A percentile compares a stretch with the other conserved stretches of the same genome.
Evolutionary conservation across 2,329 filamentous ascomycete genomes (phyloP).

Genomic region (Raffaelea albimanens): DNA sequence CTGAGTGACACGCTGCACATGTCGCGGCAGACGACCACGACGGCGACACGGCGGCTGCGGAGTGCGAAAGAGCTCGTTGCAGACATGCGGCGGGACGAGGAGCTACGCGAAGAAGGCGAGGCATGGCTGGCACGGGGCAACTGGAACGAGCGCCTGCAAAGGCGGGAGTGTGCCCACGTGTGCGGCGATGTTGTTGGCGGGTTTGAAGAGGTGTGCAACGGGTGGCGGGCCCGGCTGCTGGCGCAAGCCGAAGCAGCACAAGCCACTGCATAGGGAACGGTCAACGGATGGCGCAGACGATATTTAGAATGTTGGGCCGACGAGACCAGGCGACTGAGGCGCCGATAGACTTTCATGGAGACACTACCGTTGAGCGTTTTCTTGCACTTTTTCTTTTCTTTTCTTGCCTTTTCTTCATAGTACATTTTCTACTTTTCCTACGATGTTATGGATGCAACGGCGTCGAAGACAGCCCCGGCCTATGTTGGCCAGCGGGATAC

Average conservation of each 20-base stretch:
- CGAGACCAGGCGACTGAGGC: too few species aligned
- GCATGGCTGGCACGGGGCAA: constrained; percentile 72
- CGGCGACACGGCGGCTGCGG: constrained; percentile 69
- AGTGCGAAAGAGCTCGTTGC: constrained; percentile 77
- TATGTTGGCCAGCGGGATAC: too few species aligned
- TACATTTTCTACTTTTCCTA: too few species aligned
- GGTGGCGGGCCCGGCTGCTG: constrained; percentile 69
- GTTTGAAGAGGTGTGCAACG: constrained; percentile 83
- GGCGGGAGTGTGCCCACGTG: constrained; percentile 71
- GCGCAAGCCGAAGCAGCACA: constrained; percentile 47
- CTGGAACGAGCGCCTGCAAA: constrained; percentile 69
- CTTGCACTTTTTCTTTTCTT: too few species aligned
- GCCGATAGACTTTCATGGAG: too few species aligned
- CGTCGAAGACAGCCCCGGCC: too few species aligned
- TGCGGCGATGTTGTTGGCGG: constrained; percentile 85
- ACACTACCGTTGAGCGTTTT: too few species aligned
- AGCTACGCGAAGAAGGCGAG: constrained; percentile 72
- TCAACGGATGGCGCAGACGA: neutral
- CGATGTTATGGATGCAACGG: too few species aligned
- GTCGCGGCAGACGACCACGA: constrained; percentile 77
- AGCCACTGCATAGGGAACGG: constrained; percentile 18
- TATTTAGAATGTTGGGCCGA: too few species aligned
- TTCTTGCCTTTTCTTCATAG: too few species aligned
- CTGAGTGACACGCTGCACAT: constrained; percentile 90
- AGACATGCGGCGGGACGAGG: constrained; percentile 76